phyloP scores from a whole-genome alignment of 257 asterid species.

The Euphrasia confusa region DNA sequence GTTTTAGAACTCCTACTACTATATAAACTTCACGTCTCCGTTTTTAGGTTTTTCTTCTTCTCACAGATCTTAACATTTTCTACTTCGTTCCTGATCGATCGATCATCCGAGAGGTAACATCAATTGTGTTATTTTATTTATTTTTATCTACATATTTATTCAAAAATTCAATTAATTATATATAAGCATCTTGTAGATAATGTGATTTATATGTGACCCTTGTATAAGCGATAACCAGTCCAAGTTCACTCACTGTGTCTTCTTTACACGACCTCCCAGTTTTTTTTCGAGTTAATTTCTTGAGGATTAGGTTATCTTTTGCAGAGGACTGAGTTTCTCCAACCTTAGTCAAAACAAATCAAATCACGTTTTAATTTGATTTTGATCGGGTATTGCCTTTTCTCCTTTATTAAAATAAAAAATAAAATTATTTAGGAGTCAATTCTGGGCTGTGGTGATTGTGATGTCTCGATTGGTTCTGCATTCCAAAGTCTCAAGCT shows the following conservation, averaged over 20 bases:
- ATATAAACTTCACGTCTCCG: neutral
- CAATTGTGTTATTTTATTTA: neutral
- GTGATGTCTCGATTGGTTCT: constrained; percentile 83
- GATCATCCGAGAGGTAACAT: constrained; percentile 26
- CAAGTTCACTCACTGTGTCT: constrained; percentile 18
- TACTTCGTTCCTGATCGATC: constrained; percentile 1
- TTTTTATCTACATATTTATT: neutral
- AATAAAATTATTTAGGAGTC: constrained; percentile 31
- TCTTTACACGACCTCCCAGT: neutral
- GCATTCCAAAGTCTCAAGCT: constrained; percentile 69
- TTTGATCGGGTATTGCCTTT: constrained; percentile 18
- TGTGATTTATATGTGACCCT: constrained; percentile 30
- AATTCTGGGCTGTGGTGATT: constrained; percentile 29
- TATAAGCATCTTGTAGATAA: constrained; percentile 26
- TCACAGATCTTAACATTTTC: neutral
- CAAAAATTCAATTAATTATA: neutral
- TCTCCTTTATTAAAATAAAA: constrained; percentile 1
- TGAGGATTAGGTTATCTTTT: constrained; percentile 24
- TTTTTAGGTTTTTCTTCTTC: neutral
- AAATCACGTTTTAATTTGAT: constrained; percentile 1
- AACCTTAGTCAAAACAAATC: neutral
- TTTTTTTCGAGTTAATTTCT: constrained; percentile 14
- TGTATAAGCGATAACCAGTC: constrained; percentile 24
- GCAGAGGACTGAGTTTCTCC: constrained; percentile 20
- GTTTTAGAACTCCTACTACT: neutral